Conservation (phyloP, 345 rosid species). For the Rhodomyrtus tomentosa region DNA sequence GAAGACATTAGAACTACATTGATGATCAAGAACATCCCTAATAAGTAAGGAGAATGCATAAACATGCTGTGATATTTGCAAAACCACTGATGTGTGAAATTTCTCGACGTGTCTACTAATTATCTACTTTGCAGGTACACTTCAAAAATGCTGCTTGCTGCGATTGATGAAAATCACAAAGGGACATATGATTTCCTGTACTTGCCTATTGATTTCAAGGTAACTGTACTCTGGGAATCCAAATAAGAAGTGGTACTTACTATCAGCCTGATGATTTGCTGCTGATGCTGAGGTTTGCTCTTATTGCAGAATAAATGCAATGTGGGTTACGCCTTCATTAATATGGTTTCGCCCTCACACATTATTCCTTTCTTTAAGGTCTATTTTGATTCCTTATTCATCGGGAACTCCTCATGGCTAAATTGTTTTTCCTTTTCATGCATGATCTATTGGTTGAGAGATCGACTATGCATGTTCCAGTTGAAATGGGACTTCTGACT, state of each 20-base stretch:
- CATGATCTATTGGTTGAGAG: neutral
- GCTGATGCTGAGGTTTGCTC: neutral
- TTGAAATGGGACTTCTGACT: neutral
- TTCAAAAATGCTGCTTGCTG: conserved; percentile 89
- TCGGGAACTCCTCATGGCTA: neutral
- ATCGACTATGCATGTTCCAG: neutral
- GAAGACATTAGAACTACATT: conserved; percentile 80
- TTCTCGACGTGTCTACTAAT: neutral
- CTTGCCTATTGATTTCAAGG: conserved; percentile 92
- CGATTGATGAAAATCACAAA: conserved; percentile 76
- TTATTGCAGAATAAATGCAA: conserved; percentile 92
- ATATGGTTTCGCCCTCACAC: conserved; percentile 80
- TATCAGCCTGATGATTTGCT: neutral
- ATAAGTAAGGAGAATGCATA: conserved; percentile 45
- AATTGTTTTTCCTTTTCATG: neutral
- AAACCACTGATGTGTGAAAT: neutral
- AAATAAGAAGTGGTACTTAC: neutral
- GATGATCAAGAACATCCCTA: conserved; percentile 93
- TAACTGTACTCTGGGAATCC: conserved; percentile 3
- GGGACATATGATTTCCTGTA: conserved; percentile 90
- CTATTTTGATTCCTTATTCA: neutral
- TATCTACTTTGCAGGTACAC: conserved; percentile 53
- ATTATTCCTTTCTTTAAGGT: conserved; percentile 90
- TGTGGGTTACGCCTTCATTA: conserved; percentile 93
- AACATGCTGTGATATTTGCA: neutral